Evolutionary conservation across 176 grass and related monocot genomes (phyloP), one percentile per base, ranked within the genome.

Genomic region (Aegilops umbellulata): DNA sequence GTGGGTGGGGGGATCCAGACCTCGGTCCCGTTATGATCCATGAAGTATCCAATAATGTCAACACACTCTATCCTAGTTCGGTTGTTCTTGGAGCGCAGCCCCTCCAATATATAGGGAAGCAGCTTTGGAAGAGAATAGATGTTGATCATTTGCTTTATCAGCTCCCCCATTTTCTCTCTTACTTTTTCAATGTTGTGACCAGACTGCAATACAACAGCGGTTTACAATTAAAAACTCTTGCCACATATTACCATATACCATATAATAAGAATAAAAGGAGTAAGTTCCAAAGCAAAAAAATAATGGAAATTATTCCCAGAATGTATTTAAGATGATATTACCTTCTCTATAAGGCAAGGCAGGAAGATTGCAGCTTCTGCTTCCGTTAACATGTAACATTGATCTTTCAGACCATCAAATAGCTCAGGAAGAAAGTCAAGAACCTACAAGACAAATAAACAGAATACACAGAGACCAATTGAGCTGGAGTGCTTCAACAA

Each of bases 161-260:
- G 89, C 58, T 94, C 94, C 81, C 97, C 92, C 92, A 99, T 94
- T 78, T 95, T 93, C 77, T 97, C 92, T 83, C 94, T 94, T 8
- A 99, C 87, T 79, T 99, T 99, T 84, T 99, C 97, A 77, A 99
- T 99, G 85, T 99, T 99, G 89, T 99, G 97, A 79, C 97, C 97
- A 89, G 85, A 99, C 97, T 99, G 92, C 72, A 90, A 51, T 42
- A 61, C 6, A 87, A 34, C 7, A 64, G 31, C 11, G 20, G 41
- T 51, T 85, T 32, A 36, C 4, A 14, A 24, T 23, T 78, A 53
- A 67, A 6, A 63, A 57, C 11, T 76, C 20, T 29, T n/a, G 65
- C 34, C 66, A 20, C 55, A 39, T 4, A 82, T 46, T 55, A 5
- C n/a, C 38, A 53, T 34, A 34, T 34, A 34, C 11, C 25, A 69